phyloP scores from a whole-genome alignment of 1,284 basidiomycete species.

The Ustilago hordei region DNA sequence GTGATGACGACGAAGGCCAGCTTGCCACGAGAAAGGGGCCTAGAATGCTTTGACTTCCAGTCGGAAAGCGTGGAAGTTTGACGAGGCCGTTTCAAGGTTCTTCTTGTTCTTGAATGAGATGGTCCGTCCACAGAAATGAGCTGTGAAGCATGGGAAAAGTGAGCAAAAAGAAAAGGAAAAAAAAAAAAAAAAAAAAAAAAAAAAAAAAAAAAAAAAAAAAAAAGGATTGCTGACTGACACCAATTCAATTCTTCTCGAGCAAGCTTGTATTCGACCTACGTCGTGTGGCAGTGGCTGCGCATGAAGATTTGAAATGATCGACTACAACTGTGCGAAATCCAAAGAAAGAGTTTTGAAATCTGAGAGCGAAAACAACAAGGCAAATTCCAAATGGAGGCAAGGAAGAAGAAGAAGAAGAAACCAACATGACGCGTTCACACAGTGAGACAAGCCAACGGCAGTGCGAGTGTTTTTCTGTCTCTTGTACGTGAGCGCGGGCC shows the following conservation, averaged over 20 bases:
- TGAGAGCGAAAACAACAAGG: neutral
- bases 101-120: neutral
- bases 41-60: neutral
- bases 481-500: slow-evolving; percentile 5
- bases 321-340: slow-evolving; percentile 13
- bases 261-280: neutral
- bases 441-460: slow-evolving; percentile 10
- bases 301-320: slow-evolving; percentile 24
- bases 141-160: slow-evolving; percentile 1
- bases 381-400: slow-evolving; percentile 6
- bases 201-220: neutral
- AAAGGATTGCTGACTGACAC: neutral
- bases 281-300: slow-evolving; percentile 32
- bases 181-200: neutral
- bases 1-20: neutral
- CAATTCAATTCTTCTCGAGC: neutral
- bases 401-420: slow-evolving; percentile 1
- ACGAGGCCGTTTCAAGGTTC: neutral
- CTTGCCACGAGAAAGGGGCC: neutral
- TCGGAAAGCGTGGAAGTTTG: slow-evolving; percentile 10
- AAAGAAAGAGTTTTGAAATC: slow-evolving; percentile 1
- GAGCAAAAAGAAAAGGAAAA: neutral
- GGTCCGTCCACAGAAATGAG: slow-evolving; percentile 18
- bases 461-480: neutral
- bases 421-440: slow-evolving; percentile 4